phyloP scores from a whole-genome alignment of 768 basidiomycete genomes.

The Trametes elegans region DNA sequence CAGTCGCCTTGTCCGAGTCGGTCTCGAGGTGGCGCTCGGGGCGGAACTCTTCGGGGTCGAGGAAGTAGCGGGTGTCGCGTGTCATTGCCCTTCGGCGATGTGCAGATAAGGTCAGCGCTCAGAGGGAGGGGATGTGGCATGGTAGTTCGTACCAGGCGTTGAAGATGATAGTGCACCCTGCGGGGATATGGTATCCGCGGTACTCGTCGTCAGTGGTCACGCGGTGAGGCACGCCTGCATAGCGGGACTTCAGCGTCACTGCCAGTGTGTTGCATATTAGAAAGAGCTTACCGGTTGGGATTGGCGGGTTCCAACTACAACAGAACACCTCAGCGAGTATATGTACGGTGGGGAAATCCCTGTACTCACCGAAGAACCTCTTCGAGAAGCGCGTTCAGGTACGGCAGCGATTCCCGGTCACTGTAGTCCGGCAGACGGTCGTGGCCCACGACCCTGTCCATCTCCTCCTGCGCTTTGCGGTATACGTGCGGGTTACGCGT shows the following conservation, averaged over 20 bases:
- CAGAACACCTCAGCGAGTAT: not conserved
- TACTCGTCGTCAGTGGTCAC: conserved; percentile 25
- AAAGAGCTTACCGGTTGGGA: conserved; percentile 8
- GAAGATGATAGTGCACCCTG: conserved; percentile 23
- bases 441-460: conserved; percentile 39
- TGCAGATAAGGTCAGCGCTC: not conserved
- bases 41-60: conserved; percentile 43
- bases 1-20: too few species aligned
- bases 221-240: conserved; percentile 23
- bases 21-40: conserved; percentile 43
- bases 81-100: conserved; percentile 24
- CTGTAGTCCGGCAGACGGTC: conserved; percentile 37
- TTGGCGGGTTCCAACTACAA: conserved; percentile 2
- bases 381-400: conserved; percentile 36
- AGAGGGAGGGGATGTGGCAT: too few species aligned
- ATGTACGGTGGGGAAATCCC: not conserved
- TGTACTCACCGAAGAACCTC: conserved; percentile 29
- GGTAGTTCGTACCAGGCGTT: conserved; percentile 27
- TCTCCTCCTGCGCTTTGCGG: conserved; percentile 40
- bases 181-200: conserved; percentile 28
- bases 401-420: conserved; percentile 40
- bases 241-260: too few species aligned
- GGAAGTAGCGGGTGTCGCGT: conserved; percentile 29
- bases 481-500: conserved; percentile 35
- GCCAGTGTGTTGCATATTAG: too few species aligned